Evolutionary conservation across 768 basidiomycete genomes (phyloP).

Genomic region (Amanita rubescens): DNA sequence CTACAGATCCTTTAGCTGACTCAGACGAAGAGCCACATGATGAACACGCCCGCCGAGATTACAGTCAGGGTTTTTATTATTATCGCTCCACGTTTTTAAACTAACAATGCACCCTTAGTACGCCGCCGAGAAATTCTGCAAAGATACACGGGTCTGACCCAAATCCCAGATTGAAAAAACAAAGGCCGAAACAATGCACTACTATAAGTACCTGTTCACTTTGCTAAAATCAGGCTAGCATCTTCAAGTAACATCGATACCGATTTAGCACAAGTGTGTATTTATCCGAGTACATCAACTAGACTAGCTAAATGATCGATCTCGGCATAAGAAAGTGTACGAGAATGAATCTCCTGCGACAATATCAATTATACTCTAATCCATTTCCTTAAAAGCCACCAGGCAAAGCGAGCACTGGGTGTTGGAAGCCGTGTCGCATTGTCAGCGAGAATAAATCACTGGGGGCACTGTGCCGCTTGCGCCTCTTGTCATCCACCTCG

Average conservation of each 20-base stretch:
- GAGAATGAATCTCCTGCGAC: background rate
- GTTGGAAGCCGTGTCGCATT: conserved; percentile 48
- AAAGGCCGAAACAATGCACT: background rate
- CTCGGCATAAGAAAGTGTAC: background rate
- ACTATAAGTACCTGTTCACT: background rate
- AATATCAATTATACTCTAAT: background rate
- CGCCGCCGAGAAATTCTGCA: conserved; percentile 6
- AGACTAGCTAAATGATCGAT: background rate
- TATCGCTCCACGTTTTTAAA: background rate
- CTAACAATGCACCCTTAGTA: background rate
- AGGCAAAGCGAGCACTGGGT: conserved; percentile 49
- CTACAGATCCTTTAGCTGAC: conserved; percentile 58
- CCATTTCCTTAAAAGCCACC: conserved; percentile 43
- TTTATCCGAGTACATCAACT: background rate
- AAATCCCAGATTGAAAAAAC: background rate
- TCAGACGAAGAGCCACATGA: conserved; percentile 69
- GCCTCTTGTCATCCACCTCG: conserved; percentile 25
- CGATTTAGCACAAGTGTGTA: background rate
- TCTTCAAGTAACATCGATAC: background rate
- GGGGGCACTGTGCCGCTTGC: conserved; percentile 55
- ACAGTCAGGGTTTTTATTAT: conserved; percentile 39
- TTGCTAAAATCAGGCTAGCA: background rate
- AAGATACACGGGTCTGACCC: conserved; percentile 1
- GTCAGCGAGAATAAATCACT: conserved; percentile 44
- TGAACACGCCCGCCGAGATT: conserved; percentile 56